A percentile compares a stretch with the other conserved stretches of the same genome.
These are phyloP conservation scores for Monosporozyma aerobia DNA, from an alignment of 805 yeast species.

Conservation along the genomic window DNA sequence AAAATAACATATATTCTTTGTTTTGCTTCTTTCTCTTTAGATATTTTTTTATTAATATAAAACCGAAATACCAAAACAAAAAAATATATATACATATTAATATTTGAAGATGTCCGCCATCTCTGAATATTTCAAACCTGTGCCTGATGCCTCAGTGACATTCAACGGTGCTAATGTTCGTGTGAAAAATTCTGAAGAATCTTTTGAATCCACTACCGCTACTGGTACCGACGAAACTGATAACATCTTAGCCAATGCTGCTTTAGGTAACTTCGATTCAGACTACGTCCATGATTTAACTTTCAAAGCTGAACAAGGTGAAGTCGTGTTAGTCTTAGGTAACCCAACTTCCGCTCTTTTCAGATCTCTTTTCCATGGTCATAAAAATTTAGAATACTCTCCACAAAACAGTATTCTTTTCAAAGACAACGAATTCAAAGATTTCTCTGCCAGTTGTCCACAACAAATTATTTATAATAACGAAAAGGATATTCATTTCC, in stretches of 20 bases:
- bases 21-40: not conserved
- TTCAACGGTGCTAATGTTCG: conserved; percentile 17
- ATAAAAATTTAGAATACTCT: conserved; percentile 12
- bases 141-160: conserved; percentile 19
- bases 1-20: not conserved
- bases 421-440: conserved; percentile 17
- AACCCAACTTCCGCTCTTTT: conserved; percentile 20
- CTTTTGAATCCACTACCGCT: not conserved
- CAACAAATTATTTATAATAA: conserved; percentile 34
- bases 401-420: conserved; percentile 18
- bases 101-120: conserved; percentile 12
- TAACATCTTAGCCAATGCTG: conserved; percentile 1
- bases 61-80: not conserved
- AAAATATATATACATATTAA: not conserved
- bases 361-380: conserved; percentile 16
- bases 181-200: conserved; percentile 1
- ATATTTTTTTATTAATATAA: not conserved
- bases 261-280: not conserved
- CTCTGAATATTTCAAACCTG: conserved; percentile 20
- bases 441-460: conserved; percentile 16
- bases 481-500: conserved; percentile 50
- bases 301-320: conserved; percentile 20
- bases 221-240: not conserved
- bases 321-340: conserved; percentile 23
- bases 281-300: conserved; percentile 13